phyloP scores from a whole-genome alignment of 2,329 filamentous ascomycete genomes.

The Cadophora sp. region DNA sequence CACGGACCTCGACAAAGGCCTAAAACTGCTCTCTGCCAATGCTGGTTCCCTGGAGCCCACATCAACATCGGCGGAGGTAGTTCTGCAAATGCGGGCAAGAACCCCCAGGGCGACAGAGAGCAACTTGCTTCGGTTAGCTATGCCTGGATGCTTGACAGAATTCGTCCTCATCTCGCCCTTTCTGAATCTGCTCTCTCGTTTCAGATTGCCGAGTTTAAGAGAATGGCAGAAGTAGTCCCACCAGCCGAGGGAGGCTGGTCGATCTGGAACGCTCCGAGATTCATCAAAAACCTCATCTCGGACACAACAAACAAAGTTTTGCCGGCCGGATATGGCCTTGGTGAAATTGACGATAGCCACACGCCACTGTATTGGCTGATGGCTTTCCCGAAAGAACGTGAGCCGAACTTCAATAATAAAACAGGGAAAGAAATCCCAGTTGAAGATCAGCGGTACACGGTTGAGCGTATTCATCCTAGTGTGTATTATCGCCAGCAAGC shows the following conservation, averaged over 20 bases:
- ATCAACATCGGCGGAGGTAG: conserved; percentile 32
- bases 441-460: conserved; percentile 12
- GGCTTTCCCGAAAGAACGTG: conserved; percentile 16
- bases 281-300: conserved; percentile 14
- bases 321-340: conserved; percentile 18
- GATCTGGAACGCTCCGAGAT: conserved; percentile 6
- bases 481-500: conserved; percentile 18
- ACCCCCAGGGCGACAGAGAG: conserved; percentile 39
- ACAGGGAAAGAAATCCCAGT: not conserved
- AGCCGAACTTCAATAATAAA: conserved; percentile 17
- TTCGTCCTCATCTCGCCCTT: conserved; percentile 49
- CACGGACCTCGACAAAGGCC: conserved; percentile 30
- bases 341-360: conserved; percentile 22
- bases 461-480: conserved; percentile 19
- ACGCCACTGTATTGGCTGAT: conserved; percentile 20
- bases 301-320: not conserved
- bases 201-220: conserved; percentile 43
- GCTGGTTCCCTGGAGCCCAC: conserved; percentile 39
- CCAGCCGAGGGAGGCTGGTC: conserved; percentile 5
- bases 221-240: conserved; percentile 13
- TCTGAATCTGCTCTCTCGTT: conserved; percentile 39
- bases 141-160: conserved; percentile 40
- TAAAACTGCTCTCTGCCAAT: conserved; percentile 30
- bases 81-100: conserved; percentile 14
- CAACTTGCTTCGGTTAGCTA: conserved; percentile 44